phyloP scores from a whole-genome alignment of 1,284 basidiomycete genomes.

The Pholiota adiposa region DNA sequence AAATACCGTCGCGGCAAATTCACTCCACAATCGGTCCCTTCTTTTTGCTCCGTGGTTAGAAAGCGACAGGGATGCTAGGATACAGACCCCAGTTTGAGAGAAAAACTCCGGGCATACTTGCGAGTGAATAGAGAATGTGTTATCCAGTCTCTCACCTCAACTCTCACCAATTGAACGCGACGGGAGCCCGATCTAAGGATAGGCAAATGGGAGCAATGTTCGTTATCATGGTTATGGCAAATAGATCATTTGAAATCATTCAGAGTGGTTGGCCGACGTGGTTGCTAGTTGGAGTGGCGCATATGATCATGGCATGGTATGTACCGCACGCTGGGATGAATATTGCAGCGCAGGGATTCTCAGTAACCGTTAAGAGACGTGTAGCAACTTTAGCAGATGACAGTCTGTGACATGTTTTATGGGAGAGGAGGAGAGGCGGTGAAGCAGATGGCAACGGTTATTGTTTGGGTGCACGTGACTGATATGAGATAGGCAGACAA shows the following conservation, averaged over 20 bases:
- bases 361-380: not conserved
- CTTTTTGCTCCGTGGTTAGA: too few species aligned
- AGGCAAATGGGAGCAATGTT: not conserved
- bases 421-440: not conserved
- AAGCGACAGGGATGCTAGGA: too few species aligned
- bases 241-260: not conserved
- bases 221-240: not conserved
- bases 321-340: not conserved
- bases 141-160: too few species aligned
- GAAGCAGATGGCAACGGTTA: constrained; percentile 1
- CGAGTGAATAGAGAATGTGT: too few species aligned
- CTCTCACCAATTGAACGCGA: not conserved
- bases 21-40: too few species aligned
- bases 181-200: too few species aligned
- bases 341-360: not conserved
- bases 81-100: too few species aligned
- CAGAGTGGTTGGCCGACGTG: not conserved
- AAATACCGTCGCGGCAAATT: too few species aligned
- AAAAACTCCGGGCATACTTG: too few species aligned
- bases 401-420: not conserved
- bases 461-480: constrained; percentile 26
- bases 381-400: not conserved
- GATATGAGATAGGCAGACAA: constrained; percentile 17
- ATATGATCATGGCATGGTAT: not conserved
- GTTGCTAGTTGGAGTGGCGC: not conserved